Evolutionary conservation across 768 basidiomycete genomes (phyloP).

Genomic region (Kwoniella shandongensis): DNA sequence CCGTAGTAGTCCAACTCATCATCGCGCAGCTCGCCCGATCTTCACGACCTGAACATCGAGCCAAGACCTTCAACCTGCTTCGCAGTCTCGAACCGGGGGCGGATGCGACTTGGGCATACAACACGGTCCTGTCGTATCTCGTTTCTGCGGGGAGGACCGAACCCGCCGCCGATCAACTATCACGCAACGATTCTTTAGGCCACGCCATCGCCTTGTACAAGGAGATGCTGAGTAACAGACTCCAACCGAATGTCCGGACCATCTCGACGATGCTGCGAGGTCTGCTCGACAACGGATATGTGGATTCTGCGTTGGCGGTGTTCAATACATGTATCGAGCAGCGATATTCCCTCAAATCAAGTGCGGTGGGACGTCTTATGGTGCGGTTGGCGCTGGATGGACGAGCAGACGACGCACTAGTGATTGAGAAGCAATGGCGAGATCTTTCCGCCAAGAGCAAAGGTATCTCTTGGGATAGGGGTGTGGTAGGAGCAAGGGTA

Average conservation of each 20-base stretch:
- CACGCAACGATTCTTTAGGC: constrained; percentile 6
- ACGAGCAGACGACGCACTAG: constrained; percentile 18
- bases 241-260: constrained; percentile 16
- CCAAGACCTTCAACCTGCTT: constrained; percentile 14
- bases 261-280: constrained; percentile 20
- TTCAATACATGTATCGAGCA: constrained; percentile 10
- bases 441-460: not conserved
- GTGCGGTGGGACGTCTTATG: constrained; percentile 32
- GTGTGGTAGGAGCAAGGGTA: constrained; percentile 31
- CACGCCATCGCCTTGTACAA: constrained; percentile 26
- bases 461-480: constrained; percentile 21
- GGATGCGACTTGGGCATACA: constrained; percentile 6
- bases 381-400: constrained; percentile 13
- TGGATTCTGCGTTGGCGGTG: constrained; percentile 17
- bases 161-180: not conserved
- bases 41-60: constrained; percentile 6
- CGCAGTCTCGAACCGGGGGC: not conserved
- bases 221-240: constrained; percentile 23
- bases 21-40: constrained; percentile 8
- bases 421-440: constrained; percentile 27
- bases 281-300: constrained; percentile 18
- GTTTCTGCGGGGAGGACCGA: not conserved
- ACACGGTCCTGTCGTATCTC: constrained; percentile 13
- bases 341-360: constrained; percentile 23
- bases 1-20: not conserved